Conservation (phyloP, 2,329 filamentous ascomycete genomes). For the Cercospora zeae-maydis region DNA sequence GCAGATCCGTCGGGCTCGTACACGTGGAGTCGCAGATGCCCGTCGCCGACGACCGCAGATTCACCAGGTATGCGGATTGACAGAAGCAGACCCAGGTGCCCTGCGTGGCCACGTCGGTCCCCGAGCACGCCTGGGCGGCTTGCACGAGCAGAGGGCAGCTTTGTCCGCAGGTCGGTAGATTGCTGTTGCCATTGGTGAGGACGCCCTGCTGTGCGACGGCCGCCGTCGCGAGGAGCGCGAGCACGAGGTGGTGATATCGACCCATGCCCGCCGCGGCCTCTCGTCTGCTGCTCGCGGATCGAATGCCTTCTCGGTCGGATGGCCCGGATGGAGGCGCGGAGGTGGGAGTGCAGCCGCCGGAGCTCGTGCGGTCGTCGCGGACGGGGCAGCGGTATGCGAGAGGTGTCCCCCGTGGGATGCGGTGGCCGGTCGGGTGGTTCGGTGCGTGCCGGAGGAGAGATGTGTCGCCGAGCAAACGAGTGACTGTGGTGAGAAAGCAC, state of each 20-base stretch:
- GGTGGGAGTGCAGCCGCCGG: not conserved
- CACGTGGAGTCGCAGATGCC: conserved; percentile 57
- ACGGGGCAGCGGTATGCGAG: not conserved
- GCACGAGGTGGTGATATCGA: conserved; percentile 1
- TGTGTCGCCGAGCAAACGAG: conserved; percentile 1
- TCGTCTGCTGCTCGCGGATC: not conserved
- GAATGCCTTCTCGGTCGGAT: not conserved
- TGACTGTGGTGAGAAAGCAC: conserved; percentile 5
- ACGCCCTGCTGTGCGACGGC: conserved; percentile 29
- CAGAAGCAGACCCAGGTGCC: conserved; percentile 70
- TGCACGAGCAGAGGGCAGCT: conserved; percentile 44
- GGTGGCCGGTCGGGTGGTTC: not conserved
- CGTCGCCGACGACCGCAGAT: conserved; percentile 52
- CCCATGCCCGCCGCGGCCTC: conserved; percentile 1
- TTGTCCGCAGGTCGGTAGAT: conserved; percentile 38
- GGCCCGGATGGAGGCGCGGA: not conserved
- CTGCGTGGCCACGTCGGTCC: conserved; percentile 44
- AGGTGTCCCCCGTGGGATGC: not conserved
- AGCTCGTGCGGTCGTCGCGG: not conserved
- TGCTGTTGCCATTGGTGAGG: conserved; percentile 33
- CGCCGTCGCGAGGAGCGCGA: conserved; percentile 1
- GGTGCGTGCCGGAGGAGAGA: not conserved
- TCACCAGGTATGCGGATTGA: conserved; percentile 55
- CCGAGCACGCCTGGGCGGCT: conserved; percentile 67
- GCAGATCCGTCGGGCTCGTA: conserved; percentile 47